Evolutionary conservation across 2,329 filamentous ascomycete species (phyloP), one percentile per base, ranked within the genome.

Genomic region (Grosmannia clavigera): DNA sequence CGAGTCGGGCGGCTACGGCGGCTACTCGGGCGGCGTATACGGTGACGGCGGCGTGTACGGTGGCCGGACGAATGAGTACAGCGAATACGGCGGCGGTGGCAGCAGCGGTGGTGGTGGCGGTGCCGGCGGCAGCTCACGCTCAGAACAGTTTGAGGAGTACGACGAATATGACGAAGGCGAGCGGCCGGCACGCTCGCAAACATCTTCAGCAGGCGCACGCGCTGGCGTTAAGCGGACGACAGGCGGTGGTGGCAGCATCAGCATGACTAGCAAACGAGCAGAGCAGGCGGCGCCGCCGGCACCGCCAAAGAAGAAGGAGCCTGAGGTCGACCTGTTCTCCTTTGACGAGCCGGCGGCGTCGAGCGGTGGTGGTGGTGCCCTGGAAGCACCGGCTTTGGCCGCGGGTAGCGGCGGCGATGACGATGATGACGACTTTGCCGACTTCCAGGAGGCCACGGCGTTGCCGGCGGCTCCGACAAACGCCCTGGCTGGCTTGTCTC

Each of bases 31-130:
- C 14, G 84, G 84, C 58, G 92, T 99, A 0, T 97, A 94, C 69
- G 92, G 92, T n/a, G 92, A 97, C 69, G 92, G 92, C 27, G 92
- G 92, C 64, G 92, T 92, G 19, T 96, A 95, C 67, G 90, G 92
- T 51, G 91, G 92, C 3, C 84, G 90, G 68, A 72, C 79, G 25
- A 82, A 79, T 66, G 87, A 90, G 58, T 95, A 87, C 74, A 80
- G 84, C 61, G 85, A 89, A n/a, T 25, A 55, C 0, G 16, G 58
- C 33, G 62, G 62, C 29, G 58, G 55, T 38, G 46, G 60, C 50
- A 19, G 5, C 5, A 29, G n/a, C 31, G 29, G 51, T 19, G 33
- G 55, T 33, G 59, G 58, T 51, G 52, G 57, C 11, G 46, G 54
- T 66, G 74, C 78, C 27, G 75, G 82, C 40, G 38, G 22, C 35